A percentile compares a stretch with the other conserved stretches of the same genome.
These are phyloP conservation scores for Phytophthora hibernalis DNA, from an alignment of 352 stramenopile genomes.

Conservation along the genomic window DNA sequence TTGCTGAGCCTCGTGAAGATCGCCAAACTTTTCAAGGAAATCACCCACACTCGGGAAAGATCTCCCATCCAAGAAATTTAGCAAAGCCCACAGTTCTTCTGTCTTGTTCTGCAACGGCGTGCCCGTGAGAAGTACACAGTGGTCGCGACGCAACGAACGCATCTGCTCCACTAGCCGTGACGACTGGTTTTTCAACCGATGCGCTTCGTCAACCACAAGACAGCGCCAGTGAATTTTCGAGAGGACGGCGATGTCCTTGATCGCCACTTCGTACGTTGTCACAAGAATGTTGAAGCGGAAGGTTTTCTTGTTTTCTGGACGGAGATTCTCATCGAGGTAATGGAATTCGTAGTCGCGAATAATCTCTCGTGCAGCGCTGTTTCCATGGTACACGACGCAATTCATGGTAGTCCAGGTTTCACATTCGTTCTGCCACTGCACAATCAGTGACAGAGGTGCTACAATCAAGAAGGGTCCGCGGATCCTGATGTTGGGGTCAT, in stretches of 20 bases:
- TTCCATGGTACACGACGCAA: conserved; percentile 99
- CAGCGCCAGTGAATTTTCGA: conserved; percentile 95
- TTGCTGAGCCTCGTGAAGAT: conserved; percentile 86
- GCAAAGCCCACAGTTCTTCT: conserved; percentile 98
- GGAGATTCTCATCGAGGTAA: conserved; percentile 69
- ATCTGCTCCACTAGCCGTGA: conserved; percentile 89
- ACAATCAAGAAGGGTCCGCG: conserved; percentile 98
- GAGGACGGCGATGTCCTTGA: conserved; percentile 92
- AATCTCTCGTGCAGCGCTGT: conserved; percentile 90
- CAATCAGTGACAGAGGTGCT: conserved; percentile 97
- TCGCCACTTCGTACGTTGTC: conserved; percentile 92
- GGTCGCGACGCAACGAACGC: conserved; percentile 76
- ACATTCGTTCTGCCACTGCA: conserved; percentile 99
- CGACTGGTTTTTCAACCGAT: conserved; percentile 89
- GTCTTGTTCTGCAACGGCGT: conserved; percentile 98
- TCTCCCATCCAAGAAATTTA: conserved; percentile 98
- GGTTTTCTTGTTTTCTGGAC: conserved; percentile 82
- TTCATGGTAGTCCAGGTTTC: conserved; percentile 99
- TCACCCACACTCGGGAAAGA: conserved; percentile 93
- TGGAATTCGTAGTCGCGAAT: conserved; percentile 98
- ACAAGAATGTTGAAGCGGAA: conserved; percentile 92
- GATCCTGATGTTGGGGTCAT: conserved; percentile 90
- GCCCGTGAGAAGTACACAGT: conserved; percentile 88
- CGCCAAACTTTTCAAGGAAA: conserved; percentile 95
- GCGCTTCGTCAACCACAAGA: conserved; percentile 90